phyloP scores from a whole-genome alignment of 305 asterid genomes.

The Rubia tinctorum region DNA sequence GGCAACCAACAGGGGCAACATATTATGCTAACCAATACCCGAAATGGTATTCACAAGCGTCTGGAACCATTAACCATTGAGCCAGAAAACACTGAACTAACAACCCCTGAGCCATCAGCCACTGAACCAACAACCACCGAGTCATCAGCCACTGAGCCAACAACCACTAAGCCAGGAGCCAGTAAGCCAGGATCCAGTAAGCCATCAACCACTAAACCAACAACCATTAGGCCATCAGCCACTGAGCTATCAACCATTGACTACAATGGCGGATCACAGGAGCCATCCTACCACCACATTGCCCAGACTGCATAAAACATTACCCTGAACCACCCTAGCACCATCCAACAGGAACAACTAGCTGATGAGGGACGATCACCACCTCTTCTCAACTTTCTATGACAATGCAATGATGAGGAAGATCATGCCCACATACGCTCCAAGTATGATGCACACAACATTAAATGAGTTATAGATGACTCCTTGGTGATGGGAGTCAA shows the following conservation, averaged over 20 bases:
- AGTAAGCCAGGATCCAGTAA: neutral
- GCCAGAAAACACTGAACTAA: neutral
- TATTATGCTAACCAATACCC: neutral
- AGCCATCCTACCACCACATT: neutral
- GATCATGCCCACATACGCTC: constrained; percentile 51
- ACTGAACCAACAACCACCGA: neutral
- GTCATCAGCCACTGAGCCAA: neutral
- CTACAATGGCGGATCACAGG: neutral
- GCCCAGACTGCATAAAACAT: neutral
- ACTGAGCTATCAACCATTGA: neutral
- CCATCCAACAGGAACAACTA: constrained; percentile 23
- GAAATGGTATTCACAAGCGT: neutral
- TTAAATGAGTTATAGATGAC: too few species aligned
- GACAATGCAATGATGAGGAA: constrained; percentile 63
- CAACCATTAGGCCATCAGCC: neutral
- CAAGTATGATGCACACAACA: constrained; percentile 22
- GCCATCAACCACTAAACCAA: neutral
- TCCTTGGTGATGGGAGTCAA: too few species aligned
- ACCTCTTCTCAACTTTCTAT: constrained; percentile 41
- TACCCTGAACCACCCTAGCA: neutral
- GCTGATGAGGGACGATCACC: constrained; percentile 33
- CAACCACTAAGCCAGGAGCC: neutral
- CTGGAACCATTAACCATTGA: neutral
- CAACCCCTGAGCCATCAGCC: neutral
- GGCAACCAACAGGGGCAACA: neutral